Conservation (phyloP, 257 asterid genomes). For the Gentiana macrophylla region DNA sequence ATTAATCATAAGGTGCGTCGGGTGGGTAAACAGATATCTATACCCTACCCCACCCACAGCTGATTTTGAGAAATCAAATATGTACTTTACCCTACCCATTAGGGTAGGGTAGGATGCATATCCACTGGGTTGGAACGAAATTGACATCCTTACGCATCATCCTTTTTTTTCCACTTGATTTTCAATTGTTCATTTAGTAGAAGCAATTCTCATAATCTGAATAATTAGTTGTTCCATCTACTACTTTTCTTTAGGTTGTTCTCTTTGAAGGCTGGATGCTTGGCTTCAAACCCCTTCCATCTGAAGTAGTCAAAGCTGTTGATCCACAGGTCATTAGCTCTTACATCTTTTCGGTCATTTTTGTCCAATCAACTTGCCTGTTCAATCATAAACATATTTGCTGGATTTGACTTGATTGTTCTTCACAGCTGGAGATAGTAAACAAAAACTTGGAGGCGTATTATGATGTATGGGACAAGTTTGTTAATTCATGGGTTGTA, state of each 20-base stretch:
- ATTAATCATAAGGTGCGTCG: too few species aligned
- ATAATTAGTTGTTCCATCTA: neutral
- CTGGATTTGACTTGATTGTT: slow-evolving; percentile 8
- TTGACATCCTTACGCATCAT: neutral
- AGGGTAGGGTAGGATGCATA: too few species aligned
- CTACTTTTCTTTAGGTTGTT: slow-evolving; percentile 46
- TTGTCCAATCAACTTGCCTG: neutral
- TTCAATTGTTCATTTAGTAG: neutral
- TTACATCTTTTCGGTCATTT: neutral
- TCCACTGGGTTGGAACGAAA: too few species aligned
- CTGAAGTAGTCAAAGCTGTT: slow-evolving; percentile 57
- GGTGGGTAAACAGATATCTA: too few species aligned
- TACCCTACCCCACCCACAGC: too few species aligned
- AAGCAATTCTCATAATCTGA: neutral
- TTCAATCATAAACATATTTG: neutral
- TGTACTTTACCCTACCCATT: too few species aligned
- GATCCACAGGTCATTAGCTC: slow-evolving; percentile 72
- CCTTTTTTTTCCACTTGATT: neutral
- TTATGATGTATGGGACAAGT: slow-evolving; percentile 87
- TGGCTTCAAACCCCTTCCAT: slow-evolving; percentile 87
- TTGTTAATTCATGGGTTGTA: slow-evolving; percentile 79
- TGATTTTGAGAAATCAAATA: too few species aligned
- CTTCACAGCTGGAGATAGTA: slow-evolving; percentile 63
- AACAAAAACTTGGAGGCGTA: slow-evolving; percentile 77
- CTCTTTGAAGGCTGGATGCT: slow-evolving; percentile 99